These are phyloP conservation scores for Pseudogymnoascus sp. DNA, from an alignment of 2,329 filamentous ascomycete genomes.

Conservation along the genomic window DNA sequence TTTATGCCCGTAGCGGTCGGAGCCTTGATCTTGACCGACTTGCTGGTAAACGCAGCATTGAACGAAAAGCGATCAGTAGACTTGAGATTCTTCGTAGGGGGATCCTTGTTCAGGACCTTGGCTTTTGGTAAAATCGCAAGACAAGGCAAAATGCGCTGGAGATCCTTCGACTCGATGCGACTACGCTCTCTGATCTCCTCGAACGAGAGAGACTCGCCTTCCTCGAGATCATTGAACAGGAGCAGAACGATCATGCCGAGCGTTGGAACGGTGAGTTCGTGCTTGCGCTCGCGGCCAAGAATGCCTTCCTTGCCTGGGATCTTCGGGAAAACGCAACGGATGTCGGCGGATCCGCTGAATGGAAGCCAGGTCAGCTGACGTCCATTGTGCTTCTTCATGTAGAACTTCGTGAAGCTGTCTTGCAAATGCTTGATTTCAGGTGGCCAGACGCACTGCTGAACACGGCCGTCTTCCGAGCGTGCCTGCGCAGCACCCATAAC, in stretches of 20 bases:
- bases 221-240: conserved; percentile 74
- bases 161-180: conserved; percentile 67
- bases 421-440: conserved; percentile 67
- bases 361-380: conserved; percentile 79
- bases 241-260: conserved; percentile 86
- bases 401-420: conserved; percentile 82
- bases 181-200: conserved; percentile 81
- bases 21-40: conserved; percentile 81
- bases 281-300: conserved; percentile 60
- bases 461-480: conserved; percentile 41
- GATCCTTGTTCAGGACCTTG: conserved; percentile 72
- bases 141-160: conserved; percentile 72
- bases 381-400: conserved; percentile 79
- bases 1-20: conserved; percentile 73
- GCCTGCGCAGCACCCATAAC: conserved; percentile 60
- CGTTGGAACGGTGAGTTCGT: conserved; percentile 88
- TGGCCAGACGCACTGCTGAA: conserved; percentile 63
- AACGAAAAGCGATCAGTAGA: conserved; percentile 72
- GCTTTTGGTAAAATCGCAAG: conserved; percentile 79
- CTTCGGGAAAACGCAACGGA: conserved; percentile 71
- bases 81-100: conserved; percentile 71
- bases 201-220: conserved; percentile 46
- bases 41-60: conserved; percentile 75
- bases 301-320: conserved; percentile 63
- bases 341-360: conserved; percentile 70